These are phyloP conservation scores for Parascedosporium putredinis DNA, from an alignment of 2,329 filamentous ascomycete species.

Conservation along the genomic window DNA sequence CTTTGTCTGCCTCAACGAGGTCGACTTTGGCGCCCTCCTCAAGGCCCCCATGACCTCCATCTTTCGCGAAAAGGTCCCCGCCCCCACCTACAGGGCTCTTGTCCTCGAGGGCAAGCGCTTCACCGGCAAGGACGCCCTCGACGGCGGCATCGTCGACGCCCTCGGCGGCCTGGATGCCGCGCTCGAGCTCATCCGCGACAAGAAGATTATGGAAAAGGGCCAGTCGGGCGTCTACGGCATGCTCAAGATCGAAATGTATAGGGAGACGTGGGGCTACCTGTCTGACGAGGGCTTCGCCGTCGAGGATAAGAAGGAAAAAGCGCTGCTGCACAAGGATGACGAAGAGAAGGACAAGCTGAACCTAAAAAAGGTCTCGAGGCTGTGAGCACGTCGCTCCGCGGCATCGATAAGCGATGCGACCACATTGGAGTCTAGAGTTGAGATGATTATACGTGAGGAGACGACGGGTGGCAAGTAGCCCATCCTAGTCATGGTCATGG, in stretches of 20 bases:
- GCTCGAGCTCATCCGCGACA: constrained; percentile 47
- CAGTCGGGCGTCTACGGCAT: constrained; percentile 57
- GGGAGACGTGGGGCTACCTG: constrained; percentile 50
- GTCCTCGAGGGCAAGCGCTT: constrained; percentile 67
- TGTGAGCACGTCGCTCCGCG: constrained; percentile 15
- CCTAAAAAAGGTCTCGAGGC: constrained; percentile 23
- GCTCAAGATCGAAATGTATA: constrained; percentile 68
- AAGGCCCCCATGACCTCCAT: constrained; percentile 63
- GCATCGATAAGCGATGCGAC: too few relatives aligned
- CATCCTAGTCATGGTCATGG: too few relatives aligned
- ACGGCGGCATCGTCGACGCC: constrained; percentile 57
- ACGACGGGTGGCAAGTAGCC: too few relatives aligned
- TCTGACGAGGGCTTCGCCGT: constrained; percentile 37
- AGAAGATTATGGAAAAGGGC: constrained; percentile 50
- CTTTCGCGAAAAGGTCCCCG: constrained; percentile 58
- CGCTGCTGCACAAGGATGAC: constrained; percentile 34
- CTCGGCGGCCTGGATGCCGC: constrained; percentile 55
- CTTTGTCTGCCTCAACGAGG: constrained; percentile 72
- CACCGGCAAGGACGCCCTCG: constrained; percentile 50
- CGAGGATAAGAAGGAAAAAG: constrained; percentile 35
- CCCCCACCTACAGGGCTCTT: constrained; percentile 48
- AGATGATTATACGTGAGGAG: too few relatives aligned
- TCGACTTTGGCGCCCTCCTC: constrained; percentile 69
- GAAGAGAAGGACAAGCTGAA: constrained; percentile 36
- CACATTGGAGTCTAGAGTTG: too few relatives aligned